Evolutionary conservation across 202 grass and related monocot species (phyloP), one percentile per base, ranked within the genome.

Genomic region (Zizania palustris): DNA sequence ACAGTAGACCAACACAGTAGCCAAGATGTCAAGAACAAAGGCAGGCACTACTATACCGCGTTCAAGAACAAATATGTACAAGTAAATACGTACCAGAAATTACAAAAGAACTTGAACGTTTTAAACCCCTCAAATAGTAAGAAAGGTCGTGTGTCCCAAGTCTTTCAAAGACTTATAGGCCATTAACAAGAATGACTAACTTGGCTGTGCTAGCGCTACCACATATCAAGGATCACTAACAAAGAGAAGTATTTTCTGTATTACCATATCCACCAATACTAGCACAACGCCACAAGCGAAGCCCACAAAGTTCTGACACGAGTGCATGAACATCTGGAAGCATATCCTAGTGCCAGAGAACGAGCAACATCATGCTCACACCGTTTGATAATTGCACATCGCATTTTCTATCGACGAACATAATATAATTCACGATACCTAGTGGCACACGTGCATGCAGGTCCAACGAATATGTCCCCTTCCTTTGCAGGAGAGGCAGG

Each of bases 381-480:
- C 20, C 5, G 11, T n/a, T 48, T 48, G 41, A 63, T 75, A 62
- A 49, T 16, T 54, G 51, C 51, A 55, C 50, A 53, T 55, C 7
- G 51, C 51, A 55, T 55, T 19, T 19, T 55, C 51, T 19, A 55
- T 13, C 51, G 19, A 16, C n/a, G 19, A 6, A 55, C 51, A 63
- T 63, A 62, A 38, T n/a, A 60, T 46, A 5, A 22, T 38, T 38
- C 28, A 49, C 15, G 5, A 64, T 63, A 3, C 58, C 16, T 12
- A 50, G 34, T 38, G 46, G 43, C 15, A 14, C 33, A 60, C 65
- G n/a, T 14, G 9, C 20, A 45, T 45, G 9, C 36, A 60, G 22
- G 66, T 57, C 66, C 45, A 71, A 1, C 12, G 73, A 65, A 65
- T 51, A 67, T 63, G 45, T 41, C 34, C 28, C 28, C 15, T 64